Evolutionary conservation across 208 protist species (phyloP), one percentile per base, ranked within the genome.

Genomic region (Leishmania arabica): DNA sequence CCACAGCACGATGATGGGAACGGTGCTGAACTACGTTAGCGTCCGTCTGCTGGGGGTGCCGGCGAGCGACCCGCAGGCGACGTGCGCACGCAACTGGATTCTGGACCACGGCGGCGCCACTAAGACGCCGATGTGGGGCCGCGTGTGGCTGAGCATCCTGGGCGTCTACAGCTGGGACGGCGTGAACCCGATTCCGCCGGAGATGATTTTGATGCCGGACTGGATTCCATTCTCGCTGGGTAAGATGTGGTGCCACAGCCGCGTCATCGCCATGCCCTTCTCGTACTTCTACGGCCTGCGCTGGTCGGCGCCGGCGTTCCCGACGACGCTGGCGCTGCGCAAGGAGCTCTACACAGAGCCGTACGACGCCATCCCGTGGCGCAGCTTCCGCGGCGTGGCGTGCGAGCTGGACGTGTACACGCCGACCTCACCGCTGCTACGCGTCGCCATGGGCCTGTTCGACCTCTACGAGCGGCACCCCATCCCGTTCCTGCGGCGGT

Each of bases 181-280:
- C 42, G 82, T 99, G n/a, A 92, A 98, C 83, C 93, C 98, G 27
- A 82, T 99, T 31, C 92, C 96, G 47, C 97, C 97, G 53, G 98
- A 99, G 91, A 86, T 99, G 77, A 95, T 92, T 80, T 82, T 99
- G n/a, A 73, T 99, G 45, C 97, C 98, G 24, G 81, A 98, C 74
- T 98, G 92, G 89, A 49, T 99, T 2, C 96, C 96, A 37, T 97
- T 99, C 83, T 96, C 97, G 58, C 88, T 97, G 21, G 92, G 95
- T 74, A 85, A 88, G 49, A 78, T 92, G 71, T 99, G 99, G 99
- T 99, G 98, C 88, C 98, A 99, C 93, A 99, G 95, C 81, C 93
- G 99, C 62, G 98, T 99, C 62, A 97, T 99, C 49, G 98, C 99
- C 71, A 85, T 99, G 27, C 98, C 99, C 31, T 99, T 99, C 89